These are phyloP conservation scores for Talaromyces pinophilus DNA, from an alignment of 2,329 filamentous ascomycete genomes.

Conservation along the genomic window DNA sequence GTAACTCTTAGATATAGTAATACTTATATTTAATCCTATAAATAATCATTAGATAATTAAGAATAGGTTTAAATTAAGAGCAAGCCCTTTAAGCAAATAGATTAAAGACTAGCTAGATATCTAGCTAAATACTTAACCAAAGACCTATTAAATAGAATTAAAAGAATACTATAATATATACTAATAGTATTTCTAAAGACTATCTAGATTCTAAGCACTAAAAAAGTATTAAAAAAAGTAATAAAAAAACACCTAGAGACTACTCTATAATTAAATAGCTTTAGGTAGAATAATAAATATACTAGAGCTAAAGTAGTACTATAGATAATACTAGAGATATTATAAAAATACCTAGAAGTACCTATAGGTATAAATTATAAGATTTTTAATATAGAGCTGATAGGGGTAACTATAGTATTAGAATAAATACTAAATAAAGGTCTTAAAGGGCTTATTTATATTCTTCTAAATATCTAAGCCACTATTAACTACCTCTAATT, in stretches of 20 bases:
- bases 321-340: neutral
- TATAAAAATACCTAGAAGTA: neutral
- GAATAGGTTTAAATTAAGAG: too few relatives aligned
- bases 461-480: neutral
- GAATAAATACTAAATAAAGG: neutral
- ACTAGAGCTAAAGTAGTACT: neutral
- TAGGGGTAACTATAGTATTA: neutral
- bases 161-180: too few relatives aligned
- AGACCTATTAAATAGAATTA: too few relatives aligned
- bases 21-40: too few relatives aligned
- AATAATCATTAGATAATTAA: too few relatives aligned
- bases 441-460: neutral
- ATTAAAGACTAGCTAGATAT: too few relatives aligned
- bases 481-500: neutral
- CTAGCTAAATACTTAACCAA: too few relatives aligned
- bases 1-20: too few relatives aligned
- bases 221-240: neutral
- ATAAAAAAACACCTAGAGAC: neutral
- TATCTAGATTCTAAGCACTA: neutral
- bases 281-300: neutral
- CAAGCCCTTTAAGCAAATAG: too few relatives aligned
- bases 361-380: neutral
- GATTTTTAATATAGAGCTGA: neutral
- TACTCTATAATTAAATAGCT: neutral
- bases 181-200: too few relatives aligned